phyloP scores from a whole-genome alignment of 345 rosid species.

The Nephelium lappaceum region DNA sequence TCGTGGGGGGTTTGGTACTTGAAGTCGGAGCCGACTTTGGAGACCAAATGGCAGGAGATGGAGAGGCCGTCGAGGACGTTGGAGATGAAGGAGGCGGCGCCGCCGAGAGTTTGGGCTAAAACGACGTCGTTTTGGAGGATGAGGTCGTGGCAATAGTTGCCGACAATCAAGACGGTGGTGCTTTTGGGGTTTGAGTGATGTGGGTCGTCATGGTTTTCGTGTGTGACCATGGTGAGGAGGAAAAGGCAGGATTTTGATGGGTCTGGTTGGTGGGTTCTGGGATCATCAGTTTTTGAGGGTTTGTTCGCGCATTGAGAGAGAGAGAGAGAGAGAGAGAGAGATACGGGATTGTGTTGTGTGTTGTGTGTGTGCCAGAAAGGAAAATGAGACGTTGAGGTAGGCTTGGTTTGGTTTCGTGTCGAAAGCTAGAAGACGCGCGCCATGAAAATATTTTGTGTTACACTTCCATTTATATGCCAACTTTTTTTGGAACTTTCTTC shows the following conservation, averaged over 20 bases:
- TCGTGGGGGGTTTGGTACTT: conserved; percentile 45
- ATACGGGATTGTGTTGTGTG: neutral
- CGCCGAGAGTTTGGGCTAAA: conserved; percentile 86
- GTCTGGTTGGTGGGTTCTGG: neutral
- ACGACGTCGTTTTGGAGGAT: conserved; percentile 57
- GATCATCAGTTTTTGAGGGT: conserved; percentile 8
- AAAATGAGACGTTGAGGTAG: too few species aligned
- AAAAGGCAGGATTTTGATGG: neutral
- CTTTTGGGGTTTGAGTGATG: conserved; percentile 16
- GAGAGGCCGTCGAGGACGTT: conserved; percentile 62
- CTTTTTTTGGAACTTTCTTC: neutral
- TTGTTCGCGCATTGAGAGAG: conserved; percentile 1
- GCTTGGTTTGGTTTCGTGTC: conserved; percentile 7
- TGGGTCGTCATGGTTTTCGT: neutral
- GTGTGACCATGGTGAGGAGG: conserved; percentile 27
- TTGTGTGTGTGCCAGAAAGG: neutral
- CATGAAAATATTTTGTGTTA: neutral
- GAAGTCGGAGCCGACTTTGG: conserved; percentile 84
- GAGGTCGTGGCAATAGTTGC: conserved; percentile 93
- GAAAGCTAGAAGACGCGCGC: conserved; percentile 21
- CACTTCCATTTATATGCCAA: neutral
- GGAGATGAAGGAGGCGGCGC: conserved; percentile 88
- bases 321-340: neutral
- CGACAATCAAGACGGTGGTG: conserved; percentile 67
- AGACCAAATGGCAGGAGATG: conserved; percentile 48